Conservation (phyloP, 2,329 filamentous ascomycete species). For the Fonsecaea pedrosoi region DNA sequence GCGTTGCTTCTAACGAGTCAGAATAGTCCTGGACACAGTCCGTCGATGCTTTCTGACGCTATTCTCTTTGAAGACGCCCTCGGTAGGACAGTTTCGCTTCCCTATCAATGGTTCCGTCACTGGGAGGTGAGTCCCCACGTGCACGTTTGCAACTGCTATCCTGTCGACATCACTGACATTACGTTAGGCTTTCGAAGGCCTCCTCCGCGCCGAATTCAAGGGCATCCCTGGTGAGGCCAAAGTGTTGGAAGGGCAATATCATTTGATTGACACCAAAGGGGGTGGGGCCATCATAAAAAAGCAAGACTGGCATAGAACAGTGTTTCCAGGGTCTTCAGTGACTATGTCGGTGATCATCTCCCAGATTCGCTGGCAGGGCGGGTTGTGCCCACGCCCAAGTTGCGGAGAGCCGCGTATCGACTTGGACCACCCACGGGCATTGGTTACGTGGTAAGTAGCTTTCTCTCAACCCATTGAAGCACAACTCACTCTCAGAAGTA, state of each 20-base stretch:
- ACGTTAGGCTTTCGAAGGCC: conserved; percentile 33
- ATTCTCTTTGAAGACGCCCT: conserved; percentile 36
- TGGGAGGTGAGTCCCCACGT: conserved; percentile 30
- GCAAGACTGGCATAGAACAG: conserved; percentile 29
- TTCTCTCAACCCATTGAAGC: neutral
- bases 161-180: neutral
- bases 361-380: conserved; percentile 2
- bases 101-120: conserved; percentile 36
- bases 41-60: conserved; percentile 21
- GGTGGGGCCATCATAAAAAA: conserved; percentile 16
- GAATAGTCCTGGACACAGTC: conserved; percentile 16
- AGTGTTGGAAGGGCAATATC: conserved; percentile 27
- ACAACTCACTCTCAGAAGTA: neutral
- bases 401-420: neutral
- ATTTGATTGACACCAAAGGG: conserved; percentile 27
- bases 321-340: conserved; percentile 28
- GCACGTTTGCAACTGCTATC: neutral
- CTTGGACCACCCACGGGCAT: neutral
- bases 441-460: neutral
- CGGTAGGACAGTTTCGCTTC: conserved; percentile 28
- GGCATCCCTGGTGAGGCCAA: conserved; percentile 30
- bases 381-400: neutral
- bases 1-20: conserved; percentile 29
- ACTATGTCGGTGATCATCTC: conserved; percentile 26
- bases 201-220: conserved; percentile 35